Conservation (phyloP, 2,329 filamentous ascomycete species). For the Dactylellina leptospora region DNA sequence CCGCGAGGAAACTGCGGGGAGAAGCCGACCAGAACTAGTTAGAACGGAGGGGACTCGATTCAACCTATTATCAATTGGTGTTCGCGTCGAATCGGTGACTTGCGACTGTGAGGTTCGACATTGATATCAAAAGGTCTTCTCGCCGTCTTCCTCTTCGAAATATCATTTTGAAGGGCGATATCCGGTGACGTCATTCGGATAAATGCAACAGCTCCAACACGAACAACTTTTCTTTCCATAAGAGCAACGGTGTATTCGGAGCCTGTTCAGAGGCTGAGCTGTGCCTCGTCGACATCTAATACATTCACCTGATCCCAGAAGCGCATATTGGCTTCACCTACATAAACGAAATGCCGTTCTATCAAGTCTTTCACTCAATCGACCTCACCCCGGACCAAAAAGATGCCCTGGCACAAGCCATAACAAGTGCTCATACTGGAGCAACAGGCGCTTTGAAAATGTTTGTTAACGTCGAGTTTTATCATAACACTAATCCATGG, state of each 20-base stretch:
- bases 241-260: too few relatives aligned
- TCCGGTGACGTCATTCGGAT: not conserved
- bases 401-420: constrained; percentile 25
- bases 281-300: not conserved
- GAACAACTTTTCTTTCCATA: too few relatives aligned
- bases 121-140: too few relatives aligned
- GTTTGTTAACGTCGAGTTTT: constrained; percentile 45
- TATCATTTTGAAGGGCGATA: not conserved
- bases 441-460: constrained; percentile 43
- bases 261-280: not conserved
- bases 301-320: too few relatives aligned
- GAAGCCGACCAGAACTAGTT: too few relatives aligned
- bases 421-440: constrained; percentile 34
- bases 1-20: not conserved
- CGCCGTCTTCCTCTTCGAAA: too few relatives aligned
- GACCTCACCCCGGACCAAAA: constrained; percentile 37
- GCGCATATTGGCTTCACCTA: not conserved
- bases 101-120: too few relatives aligned
- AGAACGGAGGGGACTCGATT: too few relatives aligned
- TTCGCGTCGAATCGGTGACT: too few relatives aligned
- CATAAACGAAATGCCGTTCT: constrained; percentile 36
- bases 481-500: constrained; percentile 48
- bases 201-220: not conserved
- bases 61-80: too few relatives aligned
- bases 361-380: constrained; percentile 38